Evolutionary conservation across 352 stramenopile species (phyloP).

Genomic region (Phytophthora meadii): DNA sequence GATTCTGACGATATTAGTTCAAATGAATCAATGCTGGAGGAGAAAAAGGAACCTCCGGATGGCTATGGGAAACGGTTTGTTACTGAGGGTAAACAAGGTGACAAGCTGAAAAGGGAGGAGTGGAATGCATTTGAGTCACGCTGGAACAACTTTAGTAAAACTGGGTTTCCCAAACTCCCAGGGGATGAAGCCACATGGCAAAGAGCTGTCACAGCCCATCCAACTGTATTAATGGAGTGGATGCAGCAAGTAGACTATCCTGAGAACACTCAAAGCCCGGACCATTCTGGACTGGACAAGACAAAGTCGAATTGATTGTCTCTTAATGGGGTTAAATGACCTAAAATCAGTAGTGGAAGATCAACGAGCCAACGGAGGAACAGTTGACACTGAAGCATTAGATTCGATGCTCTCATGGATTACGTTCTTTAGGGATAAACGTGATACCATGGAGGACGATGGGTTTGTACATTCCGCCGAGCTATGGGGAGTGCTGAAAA

Average conservation of each 20-base stretch:
- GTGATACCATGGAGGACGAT: background rate
- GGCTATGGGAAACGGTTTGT: no score
- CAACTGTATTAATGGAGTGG: background rate
- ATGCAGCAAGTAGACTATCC: background rate
- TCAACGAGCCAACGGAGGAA: background rate
- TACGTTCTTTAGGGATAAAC: background rate
- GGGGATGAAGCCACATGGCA: background rate
- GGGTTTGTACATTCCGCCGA: constrained; percentile 1
- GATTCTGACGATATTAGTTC: no score
- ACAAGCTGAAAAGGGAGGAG: background rate
- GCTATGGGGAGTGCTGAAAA: background rate
- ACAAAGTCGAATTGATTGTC: background rate
- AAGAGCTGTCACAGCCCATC: background rate
- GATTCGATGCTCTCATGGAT: constrained; percentile 1
- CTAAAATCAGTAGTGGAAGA: background rate
- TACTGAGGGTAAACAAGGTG: no score
- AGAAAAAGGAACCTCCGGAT: no score
- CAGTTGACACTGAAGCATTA: background rate
- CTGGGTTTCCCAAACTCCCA: background rate
- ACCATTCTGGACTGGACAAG: background rate
- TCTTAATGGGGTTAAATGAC: background rate
- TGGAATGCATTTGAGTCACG: background rate
- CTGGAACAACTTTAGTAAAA: background rate
- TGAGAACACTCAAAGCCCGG: background rate
- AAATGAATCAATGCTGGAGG: no score